A percentile compares a stretch with the other conserved stretches of the same genome.
These are phyloP conservation scores for Sedum album DNA, from an alignment of 164 flowering plant species.

Conservation along the genomic window DNA sequence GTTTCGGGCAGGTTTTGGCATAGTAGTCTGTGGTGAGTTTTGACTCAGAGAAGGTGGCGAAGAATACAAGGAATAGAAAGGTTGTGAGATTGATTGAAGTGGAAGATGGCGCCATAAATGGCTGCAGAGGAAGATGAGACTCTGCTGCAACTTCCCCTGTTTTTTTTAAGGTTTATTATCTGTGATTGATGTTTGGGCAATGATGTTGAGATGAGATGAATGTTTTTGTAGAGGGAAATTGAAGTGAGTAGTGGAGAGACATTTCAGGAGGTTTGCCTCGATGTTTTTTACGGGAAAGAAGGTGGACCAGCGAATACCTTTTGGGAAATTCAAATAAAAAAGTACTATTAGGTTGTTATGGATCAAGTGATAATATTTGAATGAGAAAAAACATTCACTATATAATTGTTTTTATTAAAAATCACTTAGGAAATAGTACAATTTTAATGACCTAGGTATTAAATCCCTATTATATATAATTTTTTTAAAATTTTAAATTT, in stretches of 20 bases:
- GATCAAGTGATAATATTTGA: no score
- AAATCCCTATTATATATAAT: no score
- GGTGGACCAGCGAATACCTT: slow-evolving; percentile 4
- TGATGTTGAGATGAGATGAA: slow-evolving; percentile 28
- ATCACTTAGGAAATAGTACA: no score
- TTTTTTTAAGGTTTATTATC: neutral
- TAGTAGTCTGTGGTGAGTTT: slow-evolving; percentile 25
- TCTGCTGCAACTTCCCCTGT: neutral
- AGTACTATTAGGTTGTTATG: no score
- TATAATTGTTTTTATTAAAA: no score
- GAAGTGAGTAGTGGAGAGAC: neutral
- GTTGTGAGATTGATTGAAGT: neutral
- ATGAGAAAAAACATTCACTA: no score
- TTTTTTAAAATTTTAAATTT: no score
- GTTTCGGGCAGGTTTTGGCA: slow-evolving; percentile 37
- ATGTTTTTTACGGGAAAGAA: neutral
- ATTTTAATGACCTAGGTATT: no score
- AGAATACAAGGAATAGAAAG: neutral
- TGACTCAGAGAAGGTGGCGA: neutral
- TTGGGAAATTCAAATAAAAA: no score
- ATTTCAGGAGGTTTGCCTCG: neutral
- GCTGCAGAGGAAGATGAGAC: neutral
- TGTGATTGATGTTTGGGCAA: neutral
- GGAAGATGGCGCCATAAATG: neutral
- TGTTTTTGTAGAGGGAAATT: slow-evolving; percentile 5